phyloP scores from a whole-genome alignment of 768 basidiomycete genomes.

The Collybiopsis luxurians region DNA sequence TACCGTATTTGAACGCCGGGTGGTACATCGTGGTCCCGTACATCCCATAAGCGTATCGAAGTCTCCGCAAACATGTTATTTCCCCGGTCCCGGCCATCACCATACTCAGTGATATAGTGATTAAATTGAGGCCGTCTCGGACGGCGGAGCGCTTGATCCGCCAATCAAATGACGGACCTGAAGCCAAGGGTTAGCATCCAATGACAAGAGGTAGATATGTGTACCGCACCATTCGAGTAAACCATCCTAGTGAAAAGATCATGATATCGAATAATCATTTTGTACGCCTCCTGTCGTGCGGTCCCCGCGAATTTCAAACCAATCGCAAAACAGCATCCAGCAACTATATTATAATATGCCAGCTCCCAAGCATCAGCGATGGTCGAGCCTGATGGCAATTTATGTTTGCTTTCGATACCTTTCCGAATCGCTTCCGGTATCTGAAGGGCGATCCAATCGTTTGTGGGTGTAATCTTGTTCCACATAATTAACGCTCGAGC shows the following conservation, averaged over 20 bases:
- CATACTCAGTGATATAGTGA: slow-evolving; percentile 84
- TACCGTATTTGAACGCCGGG: slow-evolving; percentile 77
- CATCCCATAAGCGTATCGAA: slow-evolving; percentile 90
- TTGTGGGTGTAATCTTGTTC: slow-evolving; percentile 68
- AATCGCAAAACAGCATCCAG: slow-evolving; percentile 89
- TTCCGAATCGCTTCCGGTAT: slow-evolving; percentile 66
- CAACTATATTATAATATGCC: slow-evolving; percentile 88
- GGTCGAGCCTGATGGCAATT: slow-evolving; percentile 33
- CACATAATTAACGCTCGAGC: slow-evolving; percentile 83
- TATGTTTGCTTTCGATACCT: slow-evolving; percentile 52
- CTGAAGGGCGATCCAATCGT: slow-evolving; percentile 70
- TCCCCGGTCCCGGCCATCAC: slow-evolving; percentile 99
- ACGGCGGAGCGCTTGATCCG: slow-evolving; percentile 86
- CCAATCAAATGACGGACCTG: slow-evolving; percentile 80
- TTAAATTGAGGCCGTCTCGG: slow-evolving; percentile 83
- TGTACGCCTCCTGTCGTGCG: slow-evolving; percentile 85
- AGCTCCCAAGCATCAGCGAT: slow-evolving; percentile 77
- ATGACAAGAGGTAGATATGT: neutral
- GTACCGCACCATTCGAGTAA: slow-evolving; percentile 59
- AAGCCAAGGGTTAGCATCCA: slow-evolving; percentile 4
- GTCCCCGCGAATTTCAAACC: slow-evolving; percentile 95
- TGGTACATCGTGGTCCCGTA: slow-evolving; percentile 61
- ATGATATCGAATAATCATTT: slow-evolving; percentile 76
- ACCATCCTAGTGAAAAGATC: slow-evolving; percentile 75
- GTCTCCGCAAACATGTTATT: slow-evolving; percentile 79